Conservation (phyloP, 176 grass and related monocot species). For the Panicum miliaceum region DNA sequence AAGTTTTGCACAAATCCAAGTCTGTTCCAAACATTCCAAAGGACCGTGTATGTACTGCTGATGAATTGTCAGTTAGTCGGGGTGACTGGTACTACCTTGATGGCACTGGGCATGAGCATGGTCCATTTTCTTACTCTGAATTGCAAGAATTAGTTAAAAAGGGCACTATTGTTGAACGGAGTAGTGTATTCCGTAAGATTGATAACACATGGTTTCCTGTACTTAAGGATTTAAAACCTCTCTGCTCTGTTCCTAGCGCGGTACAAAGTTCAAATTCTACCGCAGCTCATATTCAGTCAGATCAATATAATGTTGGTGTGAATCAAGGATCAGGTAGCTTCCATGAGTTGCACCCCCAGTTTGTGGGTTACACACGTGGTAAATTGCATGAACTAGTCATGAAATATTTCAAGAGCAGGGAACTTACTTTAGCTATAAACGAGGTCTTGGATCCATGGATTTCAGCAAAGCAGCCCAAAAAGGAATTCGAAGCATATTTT, state of each 20-base stretch:
- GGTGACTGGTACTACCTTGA: slow-evolving; percentile 94
- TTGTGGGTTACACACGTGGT: slow-evolving; percentile 83
- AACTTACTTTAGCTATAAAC: slow-evolving; percentile 92
- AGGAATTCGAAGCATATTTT: slow-evolving; percentile 80
- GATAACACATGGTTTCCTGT: slow-evolving; percentile 98
- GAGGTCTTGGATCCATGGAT: slow-evolving; percentile 99
- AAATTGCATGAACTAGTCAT: slow-evolving; percentile 98
- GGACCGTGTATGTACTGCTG: slow-evolving; percentile 83
- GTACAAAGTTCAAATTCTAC: slow-evolving; percentile 43
- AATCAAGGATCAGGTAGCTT: slow-evolving; percentile 59
- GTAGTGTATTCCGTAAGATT: slow-evolving; percentile 88
- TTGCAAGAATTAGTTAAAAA: slow-evolving; percentile 82
- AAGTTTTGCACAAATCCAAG: slow-evolving; percentile 75
- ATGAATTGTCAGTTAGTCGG: slow-evolving; percentile 79
- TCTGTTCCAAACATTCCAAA: slow-evolving; percentile 70
- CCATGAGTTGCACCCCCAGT: slow-evolving; percentile 84
- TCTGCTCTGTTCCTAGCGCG: slow-evolving; percentile 32
- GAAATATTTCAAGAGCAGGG: slow-evolving; percentile 97
- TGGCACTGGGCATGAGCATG: slow-evolving; percentile 87
- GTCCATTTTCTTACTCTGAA: slow-evolving; percentile 84
- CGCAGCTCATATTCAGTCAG: slow-evolving; percentile 34
- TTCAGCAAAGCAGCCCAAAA: slow-evolving; percentile 87
- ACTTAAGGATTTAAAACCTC: slow-evolving; percentile 62
- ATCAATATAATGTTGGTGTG: slow-evolving; percentile 29
- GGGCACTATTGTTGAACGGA: slow-evolving; percentile 73